A percentile compares a stretch with the other conserved stretches of the same genome.
Conservation (phyloP, 441 rosid species). For the Omphalea diandra region DNA sequence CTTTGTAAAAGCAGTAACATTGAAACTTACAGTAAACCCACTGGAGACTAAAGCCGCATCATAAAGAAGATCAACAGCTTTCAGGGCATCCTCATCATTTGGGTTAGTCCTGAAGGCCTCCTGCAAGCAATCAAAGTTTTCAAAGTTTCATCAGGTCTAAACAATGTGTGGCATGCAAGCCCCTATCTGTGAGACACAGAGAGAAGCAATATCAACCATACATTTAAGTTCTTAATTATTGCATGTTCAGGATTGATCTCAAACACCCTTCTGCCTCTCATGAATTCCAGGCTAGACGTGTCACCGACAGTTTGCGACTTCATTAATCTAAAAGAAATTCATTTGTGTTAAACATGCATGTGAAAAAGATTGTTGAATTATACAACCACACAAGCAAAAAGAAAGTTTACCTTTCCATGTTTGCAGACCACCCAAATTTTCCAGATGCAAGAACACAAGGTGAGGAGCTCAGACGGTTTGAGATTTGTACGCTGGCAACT, state of each 20-base stretch:
- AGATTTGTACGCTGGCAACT: conserved; percentile 87
- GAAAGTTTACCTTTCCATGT: conserved; percentile 85
- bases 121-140: conserved; percentile 35
- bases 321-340: conserved; percentile 59
- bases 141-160: background rate
- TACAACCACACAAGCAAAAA: background rate
- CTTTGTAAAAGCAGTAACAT: background rate
- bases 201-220: conserved; percentile 21
- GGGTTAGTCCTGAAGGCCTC: conserved; percentile 69
- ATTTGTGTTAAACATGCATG: conserved; percentile 9
- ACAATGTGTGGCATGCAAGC: background rate
- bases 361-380: background rate
- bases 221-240: conserved; percentile 67
- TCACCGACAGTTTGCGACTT: conserved; percentile 86
- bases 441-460: conserved; percentile 95
- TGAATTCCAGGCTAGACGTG: conserved; percentile 73
- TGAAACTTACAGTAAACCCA: conserved; percentile 72
- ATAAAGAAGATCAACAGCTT: conserved; percentile 81
- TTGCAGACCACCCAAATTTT: conserved; percentile 97
- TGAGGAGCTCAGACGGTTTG: conserved; percentile 85
- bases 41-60: conserved; percentile 89
- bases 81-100: conserved; percentile 68
- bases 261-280: conserved; percentile 91
- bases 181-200: background rate
- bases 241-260: conserved; percentile 92